Base-by-base conservation (phyloP, 805 yeast species). In the Ogataea ganodermae region DNA sequence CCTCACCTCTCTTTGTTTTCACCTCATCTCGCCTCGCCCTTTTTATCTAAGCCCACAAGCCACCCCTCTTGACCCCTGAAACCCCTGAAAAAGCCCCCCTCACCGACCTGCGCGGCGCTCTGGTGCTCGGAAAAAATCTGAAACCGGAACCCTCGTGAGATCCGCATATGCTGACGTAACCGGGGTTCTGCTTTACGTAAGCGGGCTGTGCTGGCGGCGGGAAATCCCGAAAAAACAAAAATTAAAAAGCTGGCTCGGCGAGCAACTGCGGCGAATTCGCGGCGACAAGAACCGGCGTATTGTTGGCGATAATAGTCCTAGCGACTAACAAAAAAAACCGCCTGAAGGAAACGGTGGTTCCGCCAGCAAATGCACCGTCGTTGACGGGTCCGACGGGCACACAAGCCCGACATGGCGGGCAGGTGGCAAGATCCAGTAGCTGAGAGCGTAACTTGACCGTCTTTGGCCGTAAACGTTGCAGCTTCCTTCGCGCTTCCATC, bases 21-120 rank as follows among this genome's bases (percentile, higher is more conserved):
- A n/a, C n/a, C n/a, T n/a, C n/a, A n/a, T n/a, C n/a, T n/a, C 24
- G 8, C 8, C 24, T 8, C 24, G 6, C 24, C 24, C 24, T 6
- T 22, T 6, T 22, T 22, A 22, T 22, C 24, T 8, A 22, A 22
- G 18, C 36, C 36, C 21, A n/a, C n/a, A n/a, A n/a, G n/a, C n/a
- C n/a, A n/a, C n/a, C n/a, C n/a, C n/a, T n/a, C n/a, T n/a, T n/a
- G 27, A 28, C 32, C 42, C 42, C 42, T 38, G 42, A 27, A 12
- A 38, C 42, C 42, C 42, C 42, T 38, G 42, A 38, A 38, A 26
- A 28, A n/a, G 17, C 33, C 42, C 42, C 41, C 41, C 17, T 36
- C 28, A 20, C 20, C 31, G 5, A 23, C 28, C 42, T 38, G 42
- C 31, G 32, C 42, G 42, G 22, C 42, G 42, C 42, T 27, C 23